Evolutionary conservation across 176 grass and related monocot species (phyloP).

Genomic region (Triticum timopheevii): DNA sequence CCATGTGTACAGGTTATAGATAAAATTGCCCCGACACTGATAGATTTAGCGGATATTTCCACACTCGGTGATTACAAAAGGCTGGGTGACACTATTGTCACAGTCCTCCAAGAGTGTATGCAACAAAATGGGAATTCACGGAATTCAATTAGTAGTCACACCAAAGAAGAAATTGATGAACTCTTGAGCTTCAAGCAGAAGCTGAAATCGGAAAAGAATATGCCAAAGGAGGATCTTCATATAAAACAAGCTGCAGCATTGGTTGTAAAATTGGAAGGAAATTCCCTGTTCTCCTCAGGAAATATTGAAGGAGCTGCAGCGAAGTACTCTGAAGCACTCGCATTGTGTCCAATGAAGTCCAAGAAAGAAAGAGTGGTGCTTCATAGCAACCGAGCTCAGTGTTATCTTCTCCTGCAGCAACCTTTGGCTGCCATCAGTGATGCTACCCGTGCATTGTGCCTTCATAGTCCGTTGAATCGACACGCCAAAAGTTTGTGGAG

Average conservation of each 20-base stretch:
- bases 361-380: conserved; percentile 99
- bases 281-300: conserved; percentile 94
- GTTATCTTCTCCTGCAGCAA: conserved; percentile 95
- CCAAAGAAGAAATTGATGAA: conserved; percentile 84
- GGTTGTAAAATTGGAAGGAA: conserved; percentile 98
- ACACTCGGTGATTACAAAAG: conserved; percentile 79
- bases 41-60: conserved; percentile 79
- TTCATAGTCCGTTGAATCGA: conserved; percentile 82
- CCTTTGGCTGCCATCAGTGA: conserved; percentile 89
- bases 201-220: conserved; percentile 81
- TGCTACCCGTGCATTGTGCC: conserved; percentile 83
- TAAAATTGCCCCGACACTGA: conserved; percentile 73
- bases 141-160: conserved; percentile 49
- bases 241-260: conserved; percentile 98
- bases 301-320: conserved; percentile 85
- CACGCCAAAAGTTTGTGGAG: conserved; percentile 99
- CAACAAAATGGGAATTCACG: conserved; percentile 48
- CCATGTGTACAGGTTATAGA: conserved; percentile 67
- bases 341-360: conserved; percentile 92
- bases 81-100: conserved; percentile 77
- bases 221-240: conserved; percentile 96
- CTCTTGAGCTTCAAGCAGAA: conserved; percentile 78
- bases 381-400: conserved; percentile 95
- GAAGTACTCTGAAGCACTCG: conserved; percentile 96
- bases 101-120: conserved; percentile 69